Percentiles rank a stretch among this genome's conserved stretches.
phyloP scores from a whole-genome alignment of 2,329 filamentous ascomycete genomes.

The Nemania abortiva region DNA sequence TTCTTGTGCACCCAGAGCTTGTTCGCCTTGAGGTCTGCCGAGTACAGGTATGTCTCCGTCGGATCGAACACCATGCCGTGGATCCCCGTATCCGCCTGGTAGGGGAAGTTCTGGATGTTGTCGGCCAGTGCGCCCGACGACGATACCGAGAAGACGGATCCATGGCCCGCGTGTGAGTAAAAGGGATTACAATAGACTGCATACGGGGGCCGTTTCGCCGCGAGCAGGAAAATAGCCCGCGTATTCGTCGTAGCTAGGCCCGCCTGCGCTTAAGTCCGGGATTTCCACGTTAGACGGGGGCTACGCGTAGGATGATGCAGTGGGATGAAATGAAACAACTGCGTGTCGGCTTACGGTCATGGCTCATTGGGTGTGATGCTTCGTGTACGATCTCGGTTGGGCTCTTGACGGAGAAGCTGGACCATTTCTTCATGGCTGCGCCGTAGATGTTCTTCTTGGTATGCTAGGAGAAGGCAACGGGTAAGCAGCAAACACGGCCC shows the following conservation, averaged over 20 bases:
- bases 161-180: slow-evolving; percentile 85
- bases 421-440: slow-evolving; percentile 94
- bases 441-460: slow-evolving; percentile 87
- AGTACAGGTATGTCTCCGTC: slow-evolving; percentile 80
- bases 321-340: slow-evolving; percentile 30
- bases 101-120: slow-evolving; percentile 79
- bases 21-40: slow-evolving; percentile 81
- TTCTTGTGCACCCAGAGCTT: slow-evolving; percentile 89
- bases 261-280: slow-evolving; percentile 68
- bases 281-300: slow-evolving; percentile 33
- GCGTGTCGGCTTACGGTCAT: slow-evolving; percentile 70
- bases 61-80: slow-evolving; percentile 87
- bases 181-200: slow-evolving; percentile 91
- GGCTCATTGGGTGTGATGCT: slow-evolving; percentile 79
- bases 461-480: slow-evolving; percentile 66
- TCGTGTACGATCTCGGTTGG: slow-evolving; percentile 82
- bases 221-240: slow-evolving; percentile 88
- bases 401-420: slow-evolving; percentile 80
- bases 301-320: slow-evolving; percentile 16
- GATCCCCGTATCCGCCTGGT: slow-evolving; percentile 77
- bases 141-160: slow-evolving; percentile 79
- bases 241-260: slow-evolving; percentile 80
- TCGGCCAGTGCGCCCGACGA: slow-evolving; percentile 67
- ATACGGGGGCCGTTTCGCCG: slow-evolving; percentile 81
- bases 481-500: slow-evolving; percentile 32